Base-by-base conservation (phyloP, 73 alveolate species). In the Stentor roeselii region DNA sequence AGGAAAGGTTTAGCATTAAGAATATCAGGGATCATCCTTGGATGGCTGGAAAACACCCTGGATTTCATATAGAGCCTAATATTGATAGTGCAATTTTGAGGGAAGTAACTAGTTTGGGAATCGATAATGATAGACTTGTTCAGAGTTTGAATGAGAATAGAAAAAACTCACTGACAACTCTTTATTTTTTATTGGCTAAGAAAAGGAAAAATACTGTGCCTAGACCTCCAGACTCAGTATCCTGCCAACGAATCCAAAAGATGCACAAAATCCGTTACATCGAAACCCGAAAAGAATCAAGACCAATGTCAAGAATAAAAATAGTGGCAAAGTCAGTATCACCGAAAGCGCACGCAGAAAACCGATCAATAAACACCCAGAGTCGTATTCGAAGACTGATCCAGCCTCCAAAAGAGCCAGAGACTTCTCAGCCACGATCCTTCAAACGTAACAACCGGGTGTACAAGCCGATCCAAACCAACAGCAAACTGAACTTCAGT, bases 11-110 rank as follows among this genome's bases (percentile, higher is more conserved):
- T 42, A 91, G 92, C 31, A 61, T 95, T 38, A 84, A 83, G 42
- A 96, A 91, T 36, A 89, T 95, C 37, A 91, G 86, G 60, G 59
- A 67, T 4, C 98, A 94, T 41, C 96, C 97, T 32, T 94, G 96
- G 96, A 86, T 88, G 77, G 37, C 82, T 14, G 35, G 41, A n/a
- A 59, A 83, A 1, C 21, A 30, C 37, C 50, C 42, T 67, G 27
- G 11, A 0, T 14, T 67, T 1, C n/a, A 2, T 14, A 34, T 27
- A 30, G 80, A 67, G 21, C 67, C 67, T 11, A 6, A 6, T 11
- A 50, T 50, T 50, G 67, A 50, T 50, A 11, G 30, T 6, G 21
- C 6, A 11, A 21, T 50, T 50, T 11, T 50, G 21, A 21, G 21
- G 21, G 21, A 11, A 11, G 21, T 50, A 21, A 21, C 6, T 21